Evolutionary conservation across 179 eudicot genomes (phyloP).

Genomic region (Silene coronaria): DNA sequence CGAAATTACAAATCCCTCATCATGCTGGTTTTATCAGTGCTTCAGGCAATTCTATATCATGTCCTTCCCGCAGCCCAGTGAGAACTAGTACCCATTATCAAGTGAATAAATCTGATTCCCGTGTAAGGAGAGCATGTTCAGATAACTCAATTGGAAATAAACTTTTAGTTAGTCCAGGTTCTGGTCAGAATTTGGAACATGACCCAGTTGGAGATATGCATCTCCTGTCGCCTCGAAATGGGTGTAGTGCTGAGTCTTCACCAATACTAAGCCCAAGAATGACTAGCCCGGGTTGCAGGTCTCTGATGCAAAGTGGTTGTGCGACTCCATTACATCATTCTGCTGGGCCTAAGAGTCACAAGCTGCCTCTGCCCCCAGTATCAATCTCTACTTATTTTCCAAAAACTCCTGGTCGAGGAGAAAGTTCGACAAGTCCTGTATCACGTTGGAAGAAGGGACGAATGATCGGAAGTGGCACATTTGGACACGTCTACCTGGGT

Average conservation of each 20-base stretch:
- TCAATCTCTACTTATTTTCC: slow-evolving; percentile 68
- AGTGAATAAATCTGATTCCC: slow-evolving; percentile 44
- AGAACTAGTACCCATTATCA: slow-evolving; percentile 62
- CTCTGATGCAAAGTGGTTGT: slow-evolving; percentile 83
- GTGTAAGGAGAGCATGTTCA: slow-evolving; percentile 58
- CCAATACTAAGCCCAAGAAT: slow-evolving; percentile 83
- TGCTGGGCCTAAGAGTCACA: slow-evolving; percentile 67
- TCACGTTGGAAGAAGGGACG: slow-evolving; percentile 89
- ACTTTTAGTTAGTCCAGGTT: slow-evolving; percentile 85
- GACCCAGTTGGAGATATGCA: slow-evolving; percentile 80
- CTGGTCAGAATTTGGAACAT: slow-evolving; percentile 80
- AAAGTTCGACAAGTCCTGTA: slow-evolving; percentile 64
- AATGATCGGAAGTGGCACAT: slow-evolving; percentile 86
- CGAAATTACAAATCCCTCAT: slow-evolving; percentile 59
- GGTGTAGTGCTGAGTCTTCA: slow-evolving; percentile 78
- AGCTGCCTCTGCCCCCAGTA: slow-evolving; percentile 63
- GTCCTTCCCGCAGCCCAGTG: slow-evolving; percentile 86
- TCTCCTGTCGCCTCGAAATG: slow-evolving; percentile 82
- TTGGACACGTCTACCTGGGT: slow-evolving; percentile 93
- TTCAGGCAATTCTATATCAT: slow-evolving; percentile 78
- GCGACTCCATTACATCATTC: slow-evolving; percentile 85
- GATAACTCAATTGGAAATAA: slow-evolving; percentile 76
- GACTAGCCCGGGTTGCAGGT: slow-evolving; percentile 87
- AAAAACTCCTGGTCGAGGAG: slow-evolving; percentile 71
- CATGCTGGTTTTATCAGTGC: slow-evolving; percentile 68